Conservation (phyloP, 2,329 filamentous ascomycete species). For the Leptosphaerulina australis region DNA sequence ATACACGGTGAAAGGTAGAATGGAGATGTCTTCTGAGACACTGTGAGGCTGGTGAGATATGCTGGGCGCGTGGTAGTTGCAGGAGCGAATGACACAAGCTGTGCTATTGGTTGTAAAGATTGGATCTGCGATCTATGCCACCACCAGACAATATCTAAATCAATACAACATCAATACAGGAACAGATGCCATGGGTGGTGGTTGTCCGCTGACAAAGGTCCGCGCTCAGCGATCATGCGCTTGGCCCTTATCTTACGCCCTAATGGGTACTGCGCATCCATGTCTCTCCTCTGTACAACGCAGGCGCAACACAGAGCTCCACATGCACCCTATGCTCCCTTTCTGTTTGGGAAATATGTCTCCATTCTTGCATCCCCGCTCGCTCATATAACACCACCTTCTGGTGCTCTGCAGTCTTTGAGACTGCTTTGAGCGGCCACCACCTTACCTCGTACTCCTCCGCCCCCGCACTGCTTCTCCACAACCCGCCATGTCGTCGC, state of each 20-base stretch:
- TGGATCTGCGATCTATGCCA: neutral
- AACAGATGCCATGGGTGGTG: neutral
- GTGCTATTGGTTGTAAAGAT: neutral
- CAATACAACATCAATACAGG: no score
- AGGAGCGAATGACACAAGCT: slow-evolving; percentile 1
- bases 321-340: slow-evolving; percentile 13
- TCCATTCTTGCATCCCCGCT: slow-evolving; percentile 16
- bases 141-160: neutral
- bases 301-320: slow-evolving; percentile 16
- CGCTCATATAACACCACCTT: slow-evolving; percentile 3
- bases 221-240: neutral
- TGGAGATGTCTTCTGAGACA: neutral
- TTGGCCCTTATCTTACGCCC: neutral
- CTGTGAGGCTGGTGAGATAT: slow-evolving; percentile 3
- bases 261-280: neutral
- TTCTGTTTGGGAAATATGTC: slow-evolving; percentile 6
- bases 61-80: slow-evolving; percentile 5
- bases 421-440: slow-evolving; percentile 10
- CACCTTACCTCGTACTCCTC: slow-evolving; percentile 7
- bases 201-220: neutral
- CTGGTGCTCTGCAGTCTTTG: slow-evolving; percentile 2
- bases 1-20: slow-evolving; percentile 7
- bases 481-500: slow-evolving; percentile 40
- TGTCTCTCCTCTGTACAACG: slow-evolving; percentile 15
- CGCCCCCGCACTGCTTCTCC: slow-evolving; percentile 11